Evolutionary conservation across 2,329 filamentous ascomycete species (phyloP).

Genomic region (Colletotrichum melonis): DNA sequence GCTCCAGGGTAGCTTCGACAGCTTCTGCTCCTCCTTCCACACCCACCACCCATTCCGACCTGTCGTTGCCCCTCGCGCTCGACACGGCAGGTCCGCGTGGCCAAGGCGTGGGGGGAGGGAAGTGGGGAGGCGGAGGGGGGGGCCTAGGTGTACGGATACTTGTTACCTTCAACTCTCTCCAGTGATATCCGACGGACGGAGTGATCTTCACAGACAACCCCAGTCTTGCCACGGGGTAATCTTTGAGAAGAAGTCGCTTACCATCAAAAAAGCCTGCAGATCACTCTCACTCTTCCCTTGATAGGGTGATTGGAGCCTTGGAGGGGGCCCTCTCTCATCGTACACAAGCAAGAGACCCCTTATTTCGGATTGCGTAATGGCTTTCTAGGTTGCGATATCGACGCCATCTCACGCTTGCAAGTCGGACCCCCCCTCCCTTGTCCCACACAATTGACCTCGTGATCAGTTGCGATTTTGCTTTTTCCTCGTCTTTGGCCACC

Average conservation of each 20-base stretch:
- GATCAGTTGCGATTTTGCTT: conserved; percentile 23
- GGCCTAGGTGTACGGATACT: too few relatives aligned
- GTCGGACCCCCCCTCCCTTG: conserved; percentile 11
- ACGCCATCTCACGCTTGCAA: not conserved
- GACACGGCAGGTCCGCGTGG: conserved; percentile 4
- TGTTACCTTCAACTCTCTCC: too few relatives aligned
- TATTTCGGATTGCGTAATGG: conserved; percentile 12
- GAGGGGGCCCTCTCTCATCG: not conserved
- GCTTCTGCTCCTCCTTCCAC: not conserved
- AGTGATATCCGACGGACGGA: not conserved
- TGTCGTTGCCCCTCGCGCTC: conserved; percentile 18
- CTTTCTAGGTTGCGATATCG: not conserved
- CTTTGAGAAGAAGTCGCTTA: not conserved
- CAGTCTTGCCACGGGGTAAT: not conserved
- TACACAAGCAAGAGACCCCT: not conserved
- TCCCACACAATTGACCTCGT: conserved; percentile 21
- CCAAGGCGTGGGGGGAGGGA: conserved; percentile 6
- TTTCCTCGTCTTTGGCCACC: not conserved
- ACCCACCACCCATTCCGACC: not conserved
- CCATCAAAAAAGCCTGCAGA: not conserved
- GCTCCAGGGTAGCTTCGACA: conserved; percentile 13
- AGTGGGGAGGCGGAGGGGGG: not conserved
- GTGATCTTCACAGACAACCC: not conserved
- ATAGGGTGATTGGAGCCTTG: not conserved
- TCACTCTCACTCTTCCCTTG: not conserved